Conservation (phyloP, 495 filamentous ascomycete genomes). For the Penicillium ucsense region DNA sequence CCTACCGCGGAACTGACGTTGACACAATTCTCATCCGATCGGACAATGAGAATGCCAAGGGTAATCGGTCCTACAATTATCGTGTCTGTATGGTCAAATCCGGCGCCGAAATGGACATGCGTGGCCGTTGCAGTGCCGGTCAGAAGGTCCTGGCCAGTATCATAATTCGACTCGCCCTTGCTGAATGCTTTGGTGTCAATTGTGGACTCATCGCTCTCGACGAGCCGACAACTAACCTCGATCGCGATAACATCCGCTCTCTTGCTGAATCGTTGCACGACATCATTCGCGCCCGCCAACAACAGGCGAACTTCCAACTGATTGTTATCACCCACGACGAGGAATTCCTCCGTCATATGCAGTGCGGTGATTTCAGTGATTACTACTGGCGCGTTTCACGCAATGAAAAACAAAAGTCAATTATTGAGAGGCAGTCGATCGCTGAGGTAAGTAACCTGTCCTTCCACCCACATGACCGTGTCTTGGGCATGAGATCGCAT, state of each 20-base stretch:
- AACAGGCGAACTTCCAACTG: conserved; percentile 91
- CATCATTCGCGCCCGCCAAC: conserved; percentile 75
- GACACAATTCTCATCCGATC: conserved; percentile 93
- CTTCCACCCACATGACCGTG: too few relatives aligned
- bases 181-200: conserved; percentile 93
- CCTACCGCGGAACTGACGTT: conserved; percentile 95
- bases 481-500: too few relatives aligned
- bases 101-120: conserved; percentile 98
- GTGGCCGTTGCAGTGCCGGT: conserved; percentile 89
- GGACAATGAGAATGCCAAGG: conserved; percentile 65
- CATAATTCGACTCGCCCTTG: conserved; percentile 92
- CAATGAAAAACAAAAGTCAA: conserved; percentile 77
- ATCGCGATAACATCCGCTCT: conserved; percentile 85
- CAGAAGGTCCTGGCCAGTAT: conserved; percentile 96
- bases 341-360: conserved; percentile 89
- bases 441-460: conserved; percentile 35
- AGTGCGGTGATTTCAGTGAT: conserved; percentile 88
- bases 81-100: conserved; percentile 98
- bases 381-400: conserved; percentile 79
- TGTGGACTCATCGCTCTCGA: conserved; percentile 96
- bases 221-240: conserved; percentile 96
- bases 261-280: conserved; percentile 75
- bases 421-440: conserved; percentile 66
- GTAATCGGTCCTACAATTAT: conserved; percentile 89
- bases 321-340: conserved; percentile 99